These are phyloP conservation scores for Fusarium nisikadoi DNA, from an alignment of 2,329 filamentous ascomycete species.

Conservation along the genomic window DNA sequence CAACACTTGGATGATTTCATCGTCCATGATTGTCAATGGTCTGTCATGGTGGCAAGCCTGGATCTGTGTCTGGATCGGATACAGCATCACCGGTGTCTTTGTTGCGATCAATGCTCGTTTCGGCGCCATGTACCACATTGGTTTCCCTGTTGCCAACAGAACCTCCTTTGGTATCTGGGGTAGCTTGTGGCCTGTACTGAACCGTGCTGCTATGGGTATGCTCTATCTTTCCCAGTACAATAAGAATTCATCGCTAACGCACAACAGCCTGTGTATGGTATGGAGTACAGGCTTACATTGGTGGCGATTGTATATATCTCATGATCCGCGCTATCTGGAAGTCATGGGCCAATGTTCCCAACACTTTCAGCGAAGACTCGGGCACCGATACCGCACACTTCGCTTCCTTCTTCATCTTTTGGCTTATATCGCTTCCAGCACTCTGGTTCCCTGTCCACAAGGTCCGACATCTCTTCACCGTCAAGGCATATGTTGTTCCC, in stretches of 20 bases:
- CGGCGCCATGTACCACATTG: constrained; percentile 87
- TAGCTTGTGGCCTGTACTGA: constrained; percentile 87
- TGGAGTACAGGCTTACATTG: constrained; percentile 86
- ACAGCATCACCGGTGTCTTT: constrained; percentile 79
- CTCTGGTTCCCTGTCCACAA: constrained; percentile 92
- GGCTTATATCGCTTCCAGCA: constrained; percentile 81
- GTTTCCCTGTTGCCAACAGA: constrained; percentile 83
- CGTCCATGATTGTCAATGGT: constrained; percentile 80
- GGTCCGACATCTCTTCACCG: constrained; percentile 89
- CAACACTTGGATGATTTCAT: constrained; percentile 95
- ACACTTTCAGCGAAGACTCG: constrained; percentile 71
- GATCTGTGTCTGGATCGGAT: constrained; percentile 90
- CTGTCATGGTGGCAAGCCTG: constrained; percentile 93
- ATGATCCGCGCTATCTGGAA: constrained; percentile 91
- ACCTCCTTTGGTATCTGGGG: constrained; percentile 91
- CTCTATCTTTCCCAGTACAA: background rate
- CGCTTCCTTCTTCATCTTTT: constrained; percentile 88
- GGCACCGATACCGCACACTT: constrained; percentile 81
- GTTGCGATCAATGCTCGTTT: constrained; percentile 83
- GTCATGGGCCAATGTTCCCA: constrained; percentile 72
- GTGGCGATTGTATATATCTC: constrained; percentile 83
- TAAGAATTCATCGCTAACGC: constrained; percentile 15
- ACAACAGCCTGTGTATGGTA: constrained; percentile 81
- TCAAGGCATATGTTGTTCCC: constrained; percentile 87
- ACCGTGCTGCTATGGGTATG: constrained; percentile 80